Conservation (phyloP, 176 grass and related monocot genomes). For the Tillandsia fasciculata region DNA sequence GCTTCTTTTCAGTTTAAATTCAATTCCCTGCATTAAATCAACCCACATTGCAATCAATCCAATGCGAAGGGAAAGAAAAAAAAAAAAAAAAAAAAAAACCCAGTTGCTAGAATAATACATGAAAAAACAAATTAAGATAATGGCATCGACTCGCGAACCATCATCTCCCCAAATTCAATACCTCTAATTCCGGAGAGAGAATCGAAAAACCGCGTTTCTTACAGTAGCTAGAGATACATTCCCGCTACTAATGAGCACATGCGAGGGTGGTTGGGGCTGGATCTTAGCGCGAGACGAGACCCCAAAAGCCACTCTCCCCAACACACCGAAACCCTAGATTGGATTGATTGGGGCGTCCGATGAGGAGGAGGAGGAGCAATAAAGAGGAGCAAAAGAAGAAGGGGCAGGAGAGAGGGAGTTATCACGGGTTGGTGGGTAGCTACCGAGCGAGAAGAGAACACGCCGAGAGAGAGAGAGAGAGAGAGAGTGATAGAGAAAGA, state of each 20-base stretch:
- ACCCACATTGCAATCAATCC: neutral
- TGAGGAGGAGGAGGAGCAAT: neutral
- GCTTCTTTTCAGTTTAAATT: neutral
- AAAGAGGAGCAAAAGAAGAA: neutral
- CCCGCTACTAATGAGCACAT: too few species aligned
- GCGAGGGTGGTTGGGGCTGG: too few species aligned
- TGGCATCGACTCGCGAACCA: neutral
- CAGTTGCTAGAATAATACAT: neutral
- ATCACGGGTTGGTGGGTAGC: neutral
- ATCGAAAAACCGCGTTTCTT: too few species aligned
- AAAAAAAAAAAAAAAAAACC: neutral
- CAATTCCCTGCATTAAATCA: neutral
- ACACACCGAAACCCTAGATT: neutral
- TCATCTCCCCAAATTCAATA: too few species aligned
- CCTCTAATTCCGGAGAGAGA: too few species aligned
- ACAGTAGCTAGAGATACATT: too few species aligned
- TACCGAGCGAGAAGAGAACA: neutral
- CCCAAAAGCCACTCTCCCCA: neutral
- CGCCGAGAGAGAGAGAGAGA: neutral
- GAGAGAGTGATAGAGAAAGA: neutral
- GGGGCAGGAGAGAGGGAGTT: neutral
- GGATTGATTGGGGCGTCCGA: neutral
- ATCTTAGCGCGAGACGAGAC: neutral
- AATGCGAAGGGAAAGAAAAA: neutral
- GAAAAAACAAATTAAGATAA: neutral